These are phyloP conservation scores for Tetrapisispora iriomotensis DNA, from an alignment of 805 yeast species.

Conservation along the genomic window DNA sequence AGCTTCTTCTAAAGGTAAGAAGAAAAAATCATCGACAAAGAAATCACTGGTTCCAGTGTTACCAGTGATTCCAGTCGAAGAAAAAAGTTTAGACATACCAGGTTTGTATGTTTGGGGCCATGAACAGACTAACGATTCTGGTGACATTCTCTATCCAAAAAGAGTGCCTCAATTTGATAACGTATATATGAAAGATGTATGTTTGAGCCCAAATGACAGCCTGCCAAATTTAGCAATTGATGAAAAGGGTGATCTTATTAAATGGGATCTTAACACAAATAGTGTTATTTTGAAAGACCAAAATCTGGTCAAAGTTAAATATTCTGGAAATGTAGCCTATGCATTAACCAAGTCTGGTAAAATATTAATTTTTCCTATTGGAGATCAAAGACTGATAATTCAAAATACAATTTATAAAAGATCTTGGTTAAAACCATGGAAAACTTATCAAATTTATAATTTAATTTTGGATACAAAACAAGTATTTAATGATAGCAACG, in stretches of 20 bases:
- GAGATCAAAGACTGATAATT: background rate
- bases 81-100: constrained; percentile 35
- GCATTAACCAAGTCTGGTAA: constrained; percentile 33
- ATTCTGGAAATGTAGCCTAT: constrained; percentile 48
- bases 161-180: constrained; percentile 58
- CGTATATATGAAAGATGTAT: constrained; percentile 46
- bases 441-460: constrained; percentile 11
- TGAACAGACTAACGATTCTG: constrained; percentile 13
- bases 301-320: constrained; percentile 33
- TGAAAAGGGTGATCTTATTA: constrained; percentile 59
- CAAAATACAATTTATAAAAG: constrained; percentile 6
- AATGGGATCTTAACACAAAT: constrained; percentile 42
- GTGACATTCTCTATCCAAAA: constrained; percentile 41
- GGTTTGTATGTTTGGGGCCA: constrained; percentile 58
- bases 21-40: background rate
- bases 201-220: constrained; percentile 32
- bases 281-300: constrained; percentile 37
- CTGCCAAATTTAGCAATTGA: constrained; percentile 46
- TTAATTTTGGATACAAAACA: constrained; percentile 15
- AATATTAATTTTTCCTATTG: constrained; percentile 28
- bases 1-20: too few relatives aligned
- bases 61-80: constrained; percentile 25
- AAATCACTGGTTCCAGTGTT: constrained; percentile 3
- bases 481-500: constrained; percentile 33
- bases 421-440: constrained; percentile 21